phyloP scores from a whole-genome alignment of 1,139 yeast species.

The Lodderomyces parapsilosis region DNA sequence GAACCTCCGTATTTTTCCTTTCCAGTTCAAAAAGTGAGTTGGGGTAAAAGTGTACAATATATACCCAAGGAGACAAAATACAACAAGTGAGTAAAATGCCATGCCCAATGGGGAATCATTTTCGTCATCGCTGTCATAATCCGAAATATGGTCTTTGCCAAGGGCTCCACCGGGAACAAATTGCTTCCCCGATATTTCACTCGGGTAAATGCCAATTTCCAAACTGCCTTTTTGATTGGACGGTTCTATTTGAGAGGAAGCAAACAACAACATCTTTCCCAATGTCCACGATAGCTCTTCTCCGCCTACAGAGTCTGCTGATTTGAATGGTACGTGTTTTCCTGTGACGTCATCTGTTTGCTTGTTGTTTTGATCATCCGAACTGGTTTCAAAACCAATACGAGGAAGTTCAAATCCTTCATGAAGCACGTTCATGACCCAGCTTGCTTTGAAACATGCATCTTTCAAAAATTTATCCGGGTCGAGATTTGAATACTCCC shows the following conservation, averaged over 20 bases:
- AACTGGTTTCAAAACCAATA: slow-evolving; percentile 47
- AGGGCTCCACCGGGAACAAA: slow-evolving; percentile 39
- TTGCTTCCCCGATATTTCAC: slow-evolving; percentile 41
- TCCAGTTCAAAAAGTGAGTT: slow-evolving; percentile 16
- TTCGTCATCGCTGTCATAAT: slow-evolving; percentile 25
- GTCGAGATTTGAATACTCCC: slow-evolving; percentile 49
- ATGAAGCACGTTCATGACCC: slow-evolving; percentile 75
- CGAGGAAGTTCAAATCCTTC: slow-evolving; percentile 79
- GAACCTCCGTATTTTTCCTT: slow-evolving; percentile 17
- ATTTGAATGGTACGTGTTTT: slow-evolving; percentile 56
- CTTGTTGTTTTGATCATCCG: slow-evolving; percentile 15
- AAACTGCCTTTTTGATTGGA: slow-evolving; percentile 12
- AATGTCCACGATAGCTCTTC: slow-evolving; percentile 68
- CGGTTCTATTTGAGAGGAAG: slow-evolving; percentile 49
- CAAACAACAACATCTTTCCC: slow-evolving; percentile 59
- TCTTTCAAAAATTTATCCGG: slow-evolving; percentile 51
- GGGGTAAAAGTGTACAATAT: slow-evolving; percentile 21
- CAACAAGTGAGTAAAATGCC: slow-evolving; percentile 16
- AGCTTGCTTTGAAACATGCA: slow-evolving; percentile 80
- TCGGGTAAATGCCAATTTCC: slow-evolving; percentile 55
- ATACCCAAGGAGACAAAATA: slow-evolving; percentile 20
- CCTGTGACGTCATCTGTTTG: slow-evolving; percentile 25
- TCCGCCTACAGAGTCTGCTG: slow-evolving; percentile 58
- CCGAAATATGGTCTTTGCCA: slow-evolving; percentile 11
- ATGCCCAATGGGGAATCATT: slow-evolving; percentile 9